phyloP scores from a whole-genome alignment of 306 rosid genomes.

The Quercus robur region DNA sequence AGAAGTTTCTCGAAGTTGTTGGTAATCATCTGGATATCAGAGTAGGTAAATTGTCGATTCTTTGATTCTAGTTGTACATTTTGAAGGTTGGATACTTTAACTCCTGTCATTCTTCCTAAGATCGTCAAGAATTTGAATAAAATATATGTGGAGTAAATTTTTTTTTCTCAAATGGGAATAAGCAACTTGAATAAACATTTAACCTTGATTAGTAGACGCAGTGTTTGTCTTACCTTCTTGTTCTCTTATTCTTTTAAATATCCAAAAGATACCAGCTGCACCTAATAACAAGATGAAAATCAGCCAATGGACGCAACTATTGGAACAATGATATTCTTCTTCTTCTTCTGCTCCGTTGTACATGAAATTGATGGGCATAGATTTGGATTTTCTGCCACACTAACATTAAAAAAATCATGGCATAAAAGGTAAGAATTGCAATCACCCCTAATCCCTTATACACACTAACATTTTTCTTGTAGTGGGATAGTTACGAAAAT shows the following conservation, averaged over 20 bases:
- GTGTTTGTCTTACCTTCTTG: slow-evolving; percentile 8
- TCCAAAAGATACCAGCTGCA: slow-evolving; percentile 15
- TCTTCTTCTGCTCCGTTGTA: neutral
- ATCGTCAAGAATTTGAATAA: neutral
- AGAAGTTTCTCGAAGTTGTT: slow-evolving; percentile 36
- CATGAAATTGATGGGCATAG: slow-evolving; percentile 29
- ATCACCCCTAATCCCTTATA: too few relatives aligned
- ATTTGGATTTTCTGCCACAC: slow-evolving; percentile 33
- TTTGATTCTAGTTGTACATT: slow-evolving; percentile 14
- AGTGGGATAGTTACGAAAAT: too few relatives aligned
- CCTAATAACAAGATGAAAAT: slow-evolving; percentile 17
- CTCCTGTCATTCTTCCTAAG: neutral
- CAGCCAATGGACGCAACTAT: slow-evolving; percentile 40
- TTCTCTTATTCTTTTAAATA: slow-evolving; percentile 10
- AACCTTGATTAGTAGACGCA: neutral
- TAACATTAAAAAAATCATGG: neutral
- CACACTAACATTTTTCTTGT: too few relatives aligned
- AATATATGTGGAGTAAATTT: too few relatives aligned
- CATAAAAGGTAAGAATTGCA: neutral
- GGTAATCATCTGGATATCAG: slow-evolving; percentile 40
- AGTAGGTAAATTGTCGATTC: slow-evolving; percentile 31
- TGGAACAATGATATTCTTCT: slow-evolving; percentile 12
- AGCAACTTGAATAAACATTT: too few relatives aligned
- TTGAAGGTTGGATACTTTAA: neutral
- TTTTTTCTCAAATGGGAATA: too few relatives aligned